These are phyloP conservation scores for Ajuga reptans DNA, from an alignment of 305 asterid genomes.

Conservation along the genomic window DNA sequence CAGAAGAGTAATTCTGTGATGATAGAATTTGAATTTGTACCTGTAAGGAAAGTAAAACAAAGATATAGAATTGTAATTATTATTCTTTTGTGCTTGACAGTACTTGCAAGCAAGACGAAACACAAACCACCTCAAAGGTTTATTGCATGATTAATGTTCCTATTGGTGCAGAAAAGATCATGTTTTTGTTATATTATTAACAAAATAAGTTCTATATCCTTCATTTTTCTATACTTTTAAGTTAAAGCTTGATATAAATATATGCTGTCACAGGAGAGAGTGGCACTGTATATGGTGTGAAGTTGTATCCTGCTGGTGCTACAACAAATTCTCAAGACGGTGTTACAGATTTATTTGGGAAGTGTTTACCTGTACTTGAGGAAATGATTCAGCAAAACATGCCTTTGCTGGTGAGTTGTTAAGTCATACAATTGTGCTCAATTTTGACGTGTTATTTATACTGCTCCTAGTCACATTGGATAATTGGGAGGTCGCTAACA, in stretches of 20 bases:
- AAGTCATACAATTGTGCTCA: conserved; percentile 3
- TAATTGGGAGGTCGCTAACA: not conserved
- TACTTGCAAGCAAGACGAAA: not conserved
- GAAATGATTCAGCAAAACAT: conserved; percentile 80
- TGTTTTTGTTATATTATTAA: not conserved
- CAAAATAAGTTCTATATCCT: not conserved
- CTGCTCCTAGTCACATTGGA: not conserved
- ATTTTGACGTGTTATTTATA: not conserved
- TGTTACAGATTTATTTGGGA: conserved; percentile 84
- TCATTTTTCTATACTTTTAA: not conserved
- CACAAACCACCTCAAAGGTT: not conserved
- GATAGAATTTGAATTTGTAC: not conserved
- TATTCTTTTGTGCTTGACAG: not conserved
- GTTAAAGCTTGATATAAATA: conserved; percentile 16
- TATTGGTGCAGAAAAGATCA: not conserved
- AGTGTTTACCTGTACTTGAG: conserved; percentile 81
- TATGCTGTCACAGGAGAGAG: conserved; percentile 49
- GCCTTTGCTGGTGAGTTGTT: conserved; percentile 70
- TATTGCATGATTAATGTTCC: not conserved
- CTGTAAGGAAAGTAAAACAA: not conserved
- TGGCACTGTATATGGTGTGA: conserved; percentile 70
- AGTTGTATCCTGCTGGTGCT: conserved; percentile 96
- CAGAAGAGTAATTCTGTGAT: not conserved
- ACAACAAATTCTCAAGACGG: conserved; percentile 97
- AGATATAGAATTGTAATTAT: not conserved